Evolutionary conservation across 2,329 filamentous ascomycete species (phyloP), one percentile per base, ranked within the genome.

Genomic region (Fusarium napiforme): DNA sequence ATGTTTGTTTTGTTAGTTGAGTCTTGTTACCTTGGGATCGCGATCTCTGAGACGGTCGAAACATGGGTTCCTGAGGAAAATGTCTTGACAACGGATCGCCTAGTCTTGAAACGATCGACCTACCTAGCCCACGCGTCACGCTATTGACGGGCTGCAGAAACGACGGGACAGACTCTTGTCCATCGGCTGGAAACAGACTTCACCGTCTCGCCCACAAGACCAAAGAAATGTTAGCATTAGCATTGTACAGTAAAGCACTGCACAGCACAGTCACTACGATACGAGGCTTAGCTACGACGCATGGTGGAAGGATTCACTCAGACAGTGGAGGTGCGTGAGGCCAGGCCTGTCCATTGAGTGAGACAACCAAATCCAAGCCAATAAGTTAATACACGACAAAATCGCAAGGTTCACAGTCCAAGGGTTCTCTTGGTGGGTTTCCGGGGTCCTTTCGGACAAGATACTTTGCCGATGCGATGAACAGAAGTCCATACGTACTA

Each of bases 391-490:
- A 16, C 53, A 73, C 58, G 50, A 60, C 69, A 42, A 53, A 53
- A 60, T 37, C 37, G 39, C 67, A 57, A 60, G 59, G 62, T 59
- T 58, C 39, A 43, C 47, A 56, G 46, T 56, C 57, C 64, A 69
- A 72, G 71, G 67, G 71, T 72, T 74, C 59, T 59, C 59, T 63
- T 69, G 26, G 42, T 58, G 58, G 53, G 49, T 63, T 71, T 64
- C 45, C 46, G 32, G 56, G 57, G 63, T 62, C 64, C 63, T 34
- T 28, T 60, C 46, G 52, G 56, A 57, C 67, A 43, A 71, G 43
- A 67, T 67, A 58, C 32, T 59, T 49, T 18, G 36, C 64, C 55
- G 65, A 55, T 56, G 34, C 47, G 60, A 66, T 60, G 39, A 69
- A 70, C 47, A 65, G 34, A 60, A 57, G 32, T 23, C 65, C 58